Evolutionary conservation across 805 yeast species (phyloP), one percentile per base, ranked within the genome.

Genomic region (Teunomyces gatunensis): DNA sequence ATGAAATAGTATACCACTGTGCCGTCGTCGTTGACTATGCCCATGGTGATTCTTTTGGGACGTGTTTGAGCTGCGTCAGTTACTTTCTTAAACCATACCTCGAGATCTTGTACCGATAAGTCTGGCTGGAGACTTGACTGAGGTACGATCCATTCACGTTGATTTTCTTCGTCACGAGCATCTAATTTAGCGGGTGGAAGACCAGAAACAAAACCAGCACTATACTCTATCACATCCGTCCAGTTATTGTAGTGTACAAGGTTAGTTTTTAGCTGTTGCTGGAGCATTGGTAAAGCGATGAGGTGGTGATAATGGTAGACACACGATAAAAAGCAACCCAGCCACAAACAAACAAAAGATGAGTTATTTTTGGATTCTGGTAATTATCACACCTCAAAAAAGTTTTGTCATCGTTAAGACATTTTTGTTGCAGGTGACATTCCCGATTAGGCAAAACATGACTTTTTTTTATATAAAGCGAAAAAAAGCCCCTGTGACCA

Each of bases 1-100:
- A 83, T 71, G 59, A 79, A 78, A 61, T 86, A 85, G 55, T 81
- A 86, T n/a, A 84, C 84, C 15, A 84, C 73, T 0, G 90, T 83
- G 2, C 89, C 84, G 59, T 86, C 94, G 47, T 76, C 76, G 54
- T 79, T 82, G 2, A 79, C 74, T 6, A 85, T 68, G 0, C 80
- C 90, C 27, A 81, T 52, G 0, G 83, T 67, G 2, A 86, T 51
- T 47, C 82, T 65, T 39, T 63, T 64, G 0, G 81, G 79, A 23
- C 79, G 57, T 20, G 45, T 1, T 4, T 25, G 43, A 5, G 39
- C 44, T 1, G 59, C 35, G 5, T 50, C 48, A 1, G 49, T 52
- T 5, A 74, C 57, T 10, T 37, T 56, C 0, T 50, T 51, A 48
- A 82, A 82, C 55, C 79, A 66, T 2, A 37, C 11, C 33, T 75